Conservation (phyloP, 2,329 filamentous ascomycete species). For the Alternaria tenuissima region DNA sequence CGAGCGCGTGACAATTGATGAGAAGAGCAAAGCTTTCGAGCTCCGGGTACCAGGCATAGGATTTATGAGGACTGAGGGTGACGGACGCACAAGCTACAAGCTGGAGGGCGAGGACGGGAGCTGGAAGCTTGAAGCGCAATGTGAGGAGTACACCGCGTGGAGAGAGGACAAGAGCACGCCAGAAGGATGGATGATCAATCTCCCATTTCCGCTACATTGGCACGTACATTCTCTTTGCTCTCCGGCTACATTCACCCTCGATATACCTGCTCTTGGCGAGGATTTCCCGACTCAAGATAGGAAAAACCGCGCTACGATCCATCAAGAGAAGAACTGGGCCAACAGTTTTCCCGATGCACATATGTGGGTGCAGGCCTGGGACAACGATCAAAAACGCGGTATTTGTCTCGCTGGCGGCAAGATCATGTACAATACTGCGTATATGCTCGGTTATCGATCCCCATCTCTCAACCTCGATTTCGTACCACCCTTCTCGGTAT, state of each 20-base stretch:
- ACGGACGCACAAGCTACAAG: constrained; percentile 51
- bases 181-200: constrained; percentile 55
- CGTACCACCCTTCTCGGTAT: constrained; percentile 55
- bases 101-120: constrained; percentile 31
- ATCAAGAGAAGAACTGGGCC: constrained; percentile 63
- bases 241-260: constrained; percentile 50
- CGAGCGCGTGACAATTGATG: constrained; percentile 40
- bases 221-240: constrained; percentile 59
- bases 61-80: constrained; percentile 45
- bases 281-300: constrained; percentile 29
- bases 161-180: constrained; percentile 49
- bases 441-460: constrained; percentile 57
- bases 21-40: constrained; percentile 50
- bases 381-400: constrained; percentile 25
- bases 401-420: constrained; percentile 47
- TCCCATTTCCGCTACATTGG: constrained; percentile 61
- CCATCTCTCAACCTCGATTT: constrained; percentile 51
- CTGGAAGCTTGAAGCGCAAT: constrained; percentile 54
- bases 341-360: constrained; percentile 56
- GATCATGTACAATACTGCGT: constrained; percentile 52
- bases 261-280: constrained; percentile 44
- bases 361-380: constrained; percentile 48
- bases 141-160: constrained; percentile 53
- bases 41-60: constrained; percentile 53
- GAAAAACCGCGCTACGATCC: constrained; percentile 52